Conservation (phyloP, 176 grass and related monocot species). For the Juncus effusus region DNA sequence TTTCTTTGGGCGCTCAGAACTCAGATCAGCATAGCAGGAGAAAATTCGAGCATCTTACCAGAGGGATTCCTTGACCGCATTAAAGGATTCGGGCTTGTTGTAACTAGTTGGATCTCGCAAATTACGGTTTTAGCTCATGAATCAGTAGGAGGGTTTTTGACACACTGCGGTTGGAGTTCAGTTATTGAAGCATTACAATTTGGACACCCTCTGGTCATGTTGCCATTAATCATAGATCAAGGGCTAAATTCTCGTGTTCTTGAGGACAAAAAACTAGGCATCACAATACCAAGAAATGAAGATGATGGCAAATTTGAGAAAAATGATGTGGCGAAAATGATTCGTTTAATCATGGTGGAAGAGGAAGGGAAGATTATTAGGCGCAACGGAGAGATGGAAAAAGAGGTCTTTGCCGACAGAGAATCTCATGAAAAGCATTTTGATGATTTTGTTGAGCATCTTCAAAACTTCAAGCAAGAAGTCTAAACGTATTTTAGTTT, state of each 20-base stretch:
- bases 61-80: constrained; percentile 14
- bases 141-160: constrained; percentile 24
- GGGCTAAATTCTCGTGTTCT: constrained; percentile 26
- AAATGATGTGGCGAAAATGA: not conserved
- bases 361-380: constrained; percentile 14
- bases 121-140: constrained; percentile 9
- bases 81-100: not conserved
- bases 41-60: not conserved
- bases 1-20: constrained; percentile 30
- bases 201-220: constrained; percentile 34
- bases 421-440: constrained; percentile 13
- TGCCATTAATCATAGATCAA: constrained; percentile 39
- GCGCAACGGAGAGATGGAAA: constrained; percentile 29
- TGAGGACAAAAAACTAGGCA: not conserved
- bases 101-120: constrained; percentile 27
- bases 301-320: constrained; percentile 28
- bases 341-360: constrained; percentile 30
- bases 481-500: no score
- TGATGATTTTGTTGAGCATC: constrained; percentile 18
- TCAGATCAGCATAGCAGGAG: not conserved
- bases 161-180: constrained; percentile 31
- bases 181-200: constrained; percentile 28
- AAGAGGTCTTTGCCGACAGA: constrained; percentile 14
- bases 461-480: constrained; percentile 17
- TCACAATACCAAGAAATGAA: constrained; percentile 34